Percentiles rank a stretch among this genome's conserved stretches.
Conservation (phyloP, 108 stramenopile genomes). For the Discostella pseudostelligera region DNA sequence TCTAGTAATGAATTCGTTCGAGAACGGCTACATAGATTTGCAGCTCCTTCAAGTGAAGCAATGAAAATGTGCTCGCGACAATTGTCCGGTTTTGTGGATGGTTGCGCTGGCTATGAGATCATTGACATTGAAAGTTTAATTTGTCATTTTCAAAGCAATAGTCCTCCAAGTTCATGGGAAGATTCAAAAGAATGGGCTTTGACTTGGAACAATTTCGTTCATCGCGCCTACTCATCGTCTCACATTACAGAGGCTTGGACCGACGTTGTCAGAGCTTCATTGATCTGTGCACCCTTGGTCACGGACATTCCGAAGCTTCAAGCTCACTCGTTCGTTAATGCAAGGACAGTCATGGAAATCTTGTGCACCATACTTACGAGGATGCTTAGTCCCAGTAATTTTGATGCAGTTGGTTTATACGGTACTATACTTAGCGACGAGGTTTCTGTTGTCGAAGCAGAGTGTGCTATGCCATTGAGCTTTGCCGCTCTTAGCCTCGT, state of each 20-base stretch:
- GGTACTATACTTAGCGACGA: neutral
- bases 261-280: constrained; percentile 27
- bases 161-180: constrained; percentile 12
- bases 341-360: constrained; percentile 24
- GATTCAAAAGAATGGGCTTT: constrained; percentile 49
- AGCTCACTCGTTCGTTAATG: constrained; percentile 1
- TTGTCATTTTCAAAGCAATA: constrained; percentile 5
- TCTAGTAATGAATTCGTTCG: constrained; percentile 33
- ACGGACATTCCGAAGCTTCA: constrained; percentile 3
- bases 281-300: constrained; percentile 45
- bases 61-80: constrained; percentile 30
- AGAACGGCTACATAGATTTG: constrained; percentile 28
- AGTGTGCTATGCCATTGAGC: constrained; percentile 39
- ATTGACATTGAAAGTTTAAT: constrained; percentile 41
- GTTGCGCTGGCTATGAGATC: constrained; percentile 50
- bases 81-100: constrained; percentile 48
- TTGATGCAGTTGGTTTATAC: constrained; percentile 24
- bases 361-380: constrained; percentile 43
- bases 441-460: constrained; percentile 20
- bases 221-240: constrained; percentile 44
- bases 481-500: constrained; percentile 38
- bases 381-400: constrained; percentile 23
- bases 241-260: constrained; percentile 58
- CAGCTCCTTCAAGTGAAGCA: constrained; percentile 45
- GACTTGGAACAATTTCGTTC: constrained; percentile 54